Evolutionary conservation across 495 filamentous ascomycete species (phyloP), one percentile per base, ranked within the genome.

Genomic region (Penicillium psychrofluorescens): DNA sequence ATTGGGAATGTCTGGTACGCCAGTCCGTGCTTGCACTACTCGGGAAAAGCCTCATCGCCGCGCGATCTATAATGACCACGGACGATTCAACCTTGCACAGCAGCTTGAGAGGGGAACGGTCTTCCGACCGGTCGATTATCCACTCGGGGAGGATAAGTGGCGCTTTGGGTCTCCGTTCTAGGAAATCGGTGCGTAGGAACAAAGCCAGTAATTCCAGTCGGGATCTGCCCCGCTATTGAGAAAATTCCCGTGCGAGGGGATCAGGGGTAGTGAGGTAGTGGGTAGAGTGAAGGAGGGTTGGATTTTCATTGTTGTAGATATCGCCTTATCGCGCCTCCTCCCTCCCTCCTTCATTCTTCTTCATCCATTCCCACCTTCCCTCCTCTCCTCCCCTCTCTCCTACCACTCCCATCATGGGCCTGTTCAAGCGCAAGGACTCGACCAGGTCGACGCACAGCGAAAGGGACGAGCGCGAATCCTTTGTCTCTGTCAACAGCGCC

Each of bases 381-480:
- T 33, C 13, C 37, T 41, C 36, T 44, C 31, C 29, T 43, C 37
- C 39, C 41, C 42, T 43, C 35, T 42, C 42, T 42, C 16, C 29
- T 33, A 16, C 13, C 45, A 37, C 45, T 13, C 22, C 29, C 56
- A 50, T 35, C 48, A 83, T 84, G 81, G 78, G 81, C 50, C 64
- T 85, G 45, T 85, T 85, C 65, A 75, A 72, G 64, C 75, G 68
- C 65, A 84, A 80, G 55, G 72, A 66, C 54, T 72, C 74, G 32
- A 81, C 78, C 54, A 60, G 63, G 29, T 73, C 66, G 22, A 67
- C 68, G 29, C 71, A 72, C 29, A 70, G 67, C 46, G 75, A 76
- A 22, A 65, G 57, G 41, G 65, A 71, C 29, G 70, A 70, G 38
- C 57, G 64, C 8, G 70, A 72, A 13, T 66, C 68, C 33, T 71